Percentiles rank a stretch among this genome's conserved stretches.
Evolutionary conservation across 2,329 filamentous ascomycete species (phyloP).

Genomic region (Scolecobasidium constrictum): DNA sequence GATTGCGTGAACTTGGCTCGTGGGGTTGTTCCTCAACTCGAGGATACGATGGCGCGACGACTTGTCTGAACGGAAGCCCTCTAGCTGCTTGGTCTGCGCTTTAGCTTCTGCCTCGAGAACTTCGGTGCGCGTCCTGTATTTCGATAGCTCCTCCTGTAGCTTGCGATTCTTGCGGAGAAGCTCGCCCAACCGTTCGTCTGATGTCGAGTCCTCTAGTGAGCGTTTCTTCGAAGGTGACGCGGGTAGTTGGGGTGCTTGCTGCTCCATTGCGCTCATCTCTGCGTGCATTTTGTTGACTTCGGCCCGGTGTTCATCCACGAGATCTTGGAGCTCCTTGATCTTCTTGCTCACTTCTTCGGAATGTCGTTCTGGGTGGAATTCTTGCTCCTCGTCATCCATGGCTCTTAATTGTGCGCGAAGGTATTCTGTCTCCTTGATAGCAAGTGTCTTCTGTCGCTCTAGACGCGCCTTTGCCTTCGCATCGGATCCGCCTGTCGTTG

Average conservation of each 20-base stretch:
- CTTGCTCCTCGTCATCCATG: slow-evolving; percentile 75
- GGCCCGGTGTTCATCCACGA: slow-evolving; percentile 75
- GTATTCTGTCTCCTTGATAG: slow-evolving; percentile 88
- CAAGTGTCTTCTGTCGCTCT: slow-evolving; percentile 75
- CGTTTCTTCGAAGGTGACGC: slow-evolving; percentile 48
- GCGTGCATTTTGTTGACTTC: slow-evolving; percentile 66
- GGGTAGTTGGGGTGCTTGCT: slow-evolving; percentile 21
- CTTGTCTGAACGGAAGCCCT: slow-evolving; percentile 42
- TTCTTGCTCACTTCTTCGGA: slow-evolving; percentile 66
- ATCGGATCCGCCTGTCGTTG: slow-evolving; percentile 21
- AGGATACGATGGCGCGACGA: slow-evolving; percentile 72
- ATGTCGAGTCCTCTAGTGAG: slow-evolving; percentile 39
- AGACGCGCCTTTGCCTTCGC: slow-evolving; percentile 58
- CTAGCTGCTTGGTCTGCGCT: slow-evolving; percentile 62
- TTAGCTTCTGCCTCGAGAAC: slow-evolving; percentile 67
- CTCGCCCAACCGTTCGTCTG: slow-evolving; percentile 64
- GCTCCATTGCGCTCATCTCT: slow-evolving; percentile 60
- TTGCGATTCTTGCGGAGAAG: slow-evolving; percentile 80
- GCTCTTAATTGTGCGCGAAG: slow-evolving; percentile 84
- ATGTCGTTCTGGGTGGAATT: slow-evolving; percentile 69
- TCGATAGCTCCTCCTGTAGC: slow-evolving; percentile 65
- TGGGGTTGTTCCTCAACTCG: slow-evolving; percentile 84
- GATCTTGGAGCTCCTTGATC: slow-evolving; percentile 70
- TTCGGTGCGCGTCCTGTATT: slow-evolving; percentile 57
- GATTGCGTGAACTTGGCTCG: slow-evolving; percentile 71